Base-by-base conservation (phyloP, 2,329 filamentous ascomycete species). In the Aureobasidium sp. region DNA sequence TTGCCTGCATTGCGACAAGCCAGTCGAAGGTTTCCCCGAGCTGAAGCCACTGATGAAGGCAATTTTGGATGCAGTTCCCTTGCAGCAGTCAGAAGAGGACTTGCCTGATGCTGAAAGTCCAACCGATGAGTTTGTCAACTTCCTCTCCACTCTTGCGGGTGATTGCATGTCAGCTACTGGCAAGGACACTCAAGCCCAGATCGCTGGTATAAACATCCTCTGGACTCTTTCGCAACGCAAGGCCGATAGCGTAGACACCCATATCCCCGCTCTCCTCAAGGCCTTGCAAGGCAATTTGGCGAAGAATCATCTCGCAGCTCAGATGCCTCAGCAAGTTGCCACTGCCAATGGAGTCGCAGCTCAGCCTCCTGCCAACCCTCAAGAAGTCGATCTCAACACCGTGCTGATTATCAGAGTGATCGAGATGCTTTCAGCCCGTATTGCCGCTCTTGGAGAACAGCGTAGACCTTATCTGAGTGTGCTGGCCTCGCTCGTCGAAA, bases 371-470 rank as follows among this genome's bases (percentile, higher is more conserved):
- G 81, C 90, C 71, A 86, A 87, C 60, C 77, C 85, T 6, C 88
- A 91, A 68, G 91, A 97, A 63, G 81, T 92, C 33, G 90, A 96
- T 69, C 84, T 95, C n/a, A 92, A 94, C 66, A 92, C 91, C 9
- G 87, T 89, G 62, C 78, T 99, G 45, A 96, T 97, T 75, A 87
- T 97, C 70, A 97, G 97, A 77, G 90, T 92, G 11, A 92, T 99
- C 64, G 92, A 97, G 69, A 86, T 97, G 62, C 89, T 96, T 24
- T 90, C 94, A 1, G 82, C 91, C 66, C 87, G 94, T 47, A 97
- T 99, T 86, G 92, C 94, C 68, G 88, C 88, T 40, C 82, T 99
- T 14, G 91, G 91, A 1, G 94, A 99, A 67, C 91, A 93, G 70
- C 83, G 94, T 47, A 82, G 95, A 49, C 93, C 94, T 0, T 99